A percentile compares a stretch with the other conserved stretches of the same genome.
Evolutionary conservation across 805 yeast species (phyloP).

Genomic region (Diddensiella transvaalensis): DNA sequence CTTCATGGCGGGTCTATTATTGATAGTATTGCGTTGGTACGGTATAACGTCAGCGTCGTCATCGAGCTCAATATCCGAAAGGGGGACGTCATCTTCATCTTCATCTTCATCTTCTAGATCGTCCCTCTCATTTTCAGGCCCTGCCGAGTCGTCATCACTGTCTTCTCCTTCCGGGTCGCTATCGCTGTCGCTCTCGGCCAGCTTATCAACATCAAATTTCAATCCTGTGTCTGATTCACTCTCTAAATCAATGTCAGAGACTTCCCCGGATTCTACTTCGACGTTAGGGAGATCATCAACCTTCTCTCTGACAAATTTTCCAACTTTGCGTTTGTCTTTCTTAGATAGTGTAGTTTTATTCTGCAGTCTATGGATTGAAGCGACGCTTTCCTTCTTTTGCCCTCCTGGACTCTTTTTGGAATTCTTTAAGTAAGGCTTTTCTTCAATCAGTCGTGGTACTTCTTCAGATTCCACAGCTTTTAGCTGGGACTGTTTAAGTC

Average conservation of each 20-base stretch:
- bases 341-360: neutral
- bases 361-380: neutral
- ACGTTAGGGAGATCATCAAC: neutral
- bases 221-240: slow-evolving; percentile 36
- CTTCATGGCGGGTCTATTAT: slow-evolving; percentile 71
- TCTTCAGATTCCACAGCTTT: neutral
- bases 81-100: slow-evolving; percentile 78
- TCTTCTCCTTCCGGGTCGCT: slow-evolving; percentile 38
- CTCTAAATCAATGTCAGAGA: slow-evolving; percentile 11
- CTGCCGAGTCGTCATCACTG: slow-evolving; percentile 39
- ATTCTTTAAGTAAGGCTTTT: neutral
- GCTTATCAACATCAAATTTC: slow-evolving; percentile 28
- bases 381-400: neutral
- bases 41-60: slow-evolving; percentile 95
- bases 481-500: neutral
- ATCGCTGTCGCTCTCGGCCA: slow-evolving; percentile 31
- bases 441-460: neutral
- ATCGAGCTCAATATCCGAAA: slow-evolving; percentile 88
- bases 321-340: neutral
- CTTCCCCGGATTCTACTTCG: neutral
- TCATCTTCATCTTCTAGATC: slow-evolving; percentile 57
- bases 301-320: neutral
- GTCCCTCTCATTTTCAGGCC: slow-evolving; percentile 46
- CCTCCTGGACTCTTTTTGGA: neutral
- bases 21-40: slow-evolving; percentile 80